These are phyloP conservation scores for Epichloe hybrida DNA, from an alignment of 2,329 filamentous ascomycete genomes.

Conservation along the genomic window DNA sequence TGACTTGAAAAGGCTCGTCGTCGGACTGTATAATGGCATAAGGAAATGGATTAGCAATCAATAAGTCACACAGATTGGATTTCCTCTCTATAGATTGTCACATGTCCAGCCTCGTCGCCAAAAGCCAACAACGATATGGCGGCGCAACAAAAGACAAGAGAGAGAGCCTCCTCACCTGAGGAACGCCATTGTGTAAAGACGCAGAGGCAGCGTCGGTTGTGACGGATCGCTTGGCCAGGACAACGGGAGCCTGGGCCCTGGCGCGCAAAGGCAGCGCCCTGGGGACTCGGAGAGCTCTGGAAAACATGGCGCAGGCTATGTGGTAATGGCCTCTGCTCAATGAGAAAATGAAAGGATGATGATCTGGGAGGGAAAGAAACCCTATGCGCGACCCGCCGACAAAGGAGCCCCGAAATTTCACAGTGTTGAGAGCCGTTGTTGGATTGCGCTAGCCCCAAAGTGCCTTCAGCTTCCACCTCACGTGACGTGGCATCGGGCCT, in stretches of 20 bases:
- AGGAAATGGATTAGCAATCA: slow-evolving; percentile 8
- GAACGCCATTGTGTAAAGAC: slow-evolving; percentile 65
- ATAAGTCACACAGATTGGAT: neutral
- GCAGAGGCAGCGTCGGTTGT: slow-evolving; percentile 92
- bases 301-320: slow-evolving; percentile 45
- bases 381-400: slow-evolving; percentile 12
- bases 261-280: slow-evolving; percentile 45
- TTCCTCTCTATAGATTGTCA: neutral
- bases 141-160: neutral
- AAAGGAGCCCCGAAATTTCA: slow-evolving; percentile 28
- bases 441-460: slow-evolving; percentile 19
- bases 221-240: slow-evolving; percentile 55
- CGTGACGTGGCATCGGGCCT: slow-evolving; percentile 11
- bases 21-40: slow-evolving; percentile 51
- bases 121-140: slow-evolving; percentile 8
- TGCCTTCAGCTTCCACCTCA: slow-evolving; percentile 12
- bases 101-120: too few species aligned
- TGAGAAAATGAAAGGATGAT: slow-evolving; percentile 8
- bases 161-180: slow-evolving; percentile 24
- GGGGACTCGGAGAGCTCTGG: slow-evolving; percentile 50
- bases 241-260: slow-evolving; percentile 29
- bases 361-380: slow-evolving; percentile 16
- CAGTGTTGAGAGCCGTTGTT: slow-evolving; percentile 29
- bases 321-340: slow-evolving; percentile 20
- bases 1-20: slow-evolving; percentile 83